phyloP scores from a whole-genome alignment of 2,329 filamentous ascomycete species.

The Rhinocladiella mackenziei region DNA sequence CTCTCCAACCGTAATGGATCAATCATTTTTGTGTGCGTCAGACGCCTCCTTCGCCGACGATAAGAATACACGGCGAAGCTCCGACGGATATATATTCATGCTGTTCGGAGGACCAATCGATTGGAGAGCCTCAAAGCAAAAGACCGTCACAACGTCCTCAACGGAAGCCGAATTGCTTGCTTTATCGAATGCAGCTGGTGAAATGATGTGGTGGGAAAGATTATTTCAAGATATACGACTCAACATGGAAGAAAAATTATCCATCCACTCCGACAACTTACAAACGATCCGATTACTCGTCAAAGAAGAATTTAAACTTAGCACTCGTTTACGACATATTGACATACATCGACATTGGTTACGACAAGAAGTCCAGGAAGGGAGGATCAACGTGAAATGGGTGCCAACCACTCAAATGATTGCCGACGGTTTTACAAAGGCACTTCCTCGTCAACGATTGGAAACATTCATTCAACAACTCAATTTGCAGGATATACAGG shows the following conservation, averaged over 20 bases:
- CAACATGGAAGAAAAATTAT: background rate
- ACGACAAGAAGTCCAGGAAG: background rate
- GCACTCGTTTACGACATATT: no score
- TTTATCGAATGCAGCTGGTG: no score
- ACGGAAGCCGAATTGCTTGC: background rate
- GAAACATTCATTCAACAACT: no score
- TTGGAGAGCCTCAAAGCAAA: background rate
- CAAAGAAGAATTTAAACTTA: no score
- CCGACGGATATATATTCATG: background rate
- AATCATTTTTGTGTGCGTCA: no score
- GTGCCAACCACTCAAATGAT: background rate
- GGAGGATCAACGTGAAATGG: background rate
- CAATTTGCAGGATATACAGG: no score
- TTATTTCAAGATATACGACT: background rate
- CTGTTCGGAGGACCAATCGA: background rate
- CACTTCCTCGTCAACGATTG: no score
- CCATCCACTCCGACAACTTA: background rate
- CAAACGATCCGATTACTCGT: background rate
- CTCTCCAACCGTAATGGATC: no score
- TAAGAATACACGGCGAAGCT: background rate
- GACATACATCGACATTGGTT: no score
- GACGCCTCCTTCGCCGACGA: background rate
- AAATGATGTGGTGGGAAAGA: background rate
- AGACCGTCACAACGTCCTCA: background rate
- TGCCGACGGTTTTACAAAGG: no score